Conservation (phyloP, 2,329 filamentous ascomycete genomes). For the Diaporthe velutina region DNA sequence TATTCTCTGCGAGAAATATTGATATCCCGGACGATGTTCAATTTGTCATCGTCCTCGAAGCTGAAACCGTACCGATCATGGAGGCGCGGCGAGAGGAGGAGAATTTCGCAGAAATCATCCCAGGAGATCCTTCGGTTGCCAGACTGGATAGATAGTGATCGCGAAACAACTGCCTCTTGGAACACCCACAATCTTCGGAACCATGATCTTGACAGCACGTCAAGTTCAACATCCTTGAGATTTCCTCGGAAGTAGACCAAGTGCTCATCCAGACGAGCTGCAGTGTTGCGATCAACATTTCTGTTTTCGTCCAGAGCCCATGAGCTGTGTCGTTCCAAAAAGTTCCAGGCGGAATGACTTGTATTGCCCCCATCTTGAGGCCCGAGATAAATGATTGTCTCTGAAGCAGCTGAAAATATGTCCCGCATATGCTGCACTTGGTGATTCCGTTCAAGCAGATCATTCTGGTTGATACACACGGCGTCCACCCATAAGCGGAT, state of each 20-base stretch:
- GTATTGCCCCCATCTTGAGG: slow-evolving; percentile 3
- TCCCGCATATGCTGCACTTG: slow-evolving; percentile 16
- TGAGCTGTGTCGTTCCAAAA: neutral
- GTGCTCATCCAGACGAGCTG: neutral
- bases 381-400: neutral
- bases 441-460: slow-evolving; percentile 2
- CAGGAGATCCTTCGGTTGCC: neutral
- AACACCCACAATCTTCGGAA: neutral
- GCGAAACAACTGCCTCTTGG: slow-evolving; percentile 8
- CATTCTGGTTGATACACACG: slow-evolving; percentile 2
- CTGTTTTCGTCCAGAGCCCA: slow-evolving; percentile 8
- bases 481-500: slow-evolving; percentile 5
- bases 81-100: neutral
- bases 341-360: slow-evolving; percentile 1
- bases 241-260: neutral
- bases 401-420: neutral
- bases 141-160: neutral
- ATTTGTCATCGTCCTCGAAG: neutral
- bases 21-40: slow-evolving; percentile 6
- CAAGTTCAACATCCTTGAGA: neutral
- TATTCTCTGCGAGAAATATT: slow-evolving; percentile 1
- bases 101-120: slow-evolving; percentile 3
- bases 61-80: slow-evolving; percentile 6
- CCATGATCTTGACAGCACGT: slow-evolving; percentile 3
- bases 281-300: neutral